phyloP scores from a whole-genome alignment of 306 rosid species.

The Arachis hypogaea region DNA sequence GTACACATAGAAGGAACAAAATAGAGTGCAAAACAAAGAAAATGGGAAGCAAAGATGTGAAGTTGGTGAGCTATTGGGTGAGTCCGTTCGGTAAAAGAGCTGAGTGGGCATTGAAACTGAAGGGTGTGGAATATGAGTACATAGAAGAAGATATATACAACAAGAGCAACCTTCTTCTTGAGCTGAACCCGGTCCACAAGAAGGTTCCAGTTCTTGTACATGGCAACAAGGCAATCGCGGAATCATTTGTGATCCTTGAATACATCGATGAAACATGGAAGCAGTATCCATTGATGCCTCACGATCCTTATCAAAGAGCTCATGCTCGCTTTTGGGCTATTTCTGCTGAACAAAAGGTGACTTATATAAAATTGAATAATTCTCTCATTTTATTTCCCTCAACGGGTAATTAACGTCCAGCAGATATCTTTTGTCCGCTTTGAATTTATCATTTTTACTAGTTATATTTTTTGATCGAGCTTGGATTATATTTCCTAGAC shows the following conservation, averaged over 20 bases:
- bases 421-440: too few species aligned
- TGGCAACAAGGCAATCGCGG: constrained; percentile 17
- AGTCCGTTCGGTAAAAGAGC: constrained; percentile 43
- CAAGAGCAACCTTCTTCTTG: constrained; percentile 40
- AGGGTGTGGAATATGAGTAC: constrained; percentile 38
- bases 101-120: constrained; percentile 42
- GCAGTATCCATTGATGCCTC: constrained; percentile 42
- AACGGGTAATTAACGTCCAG: too few species aligned
- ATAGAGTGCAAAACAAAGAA: neutral
- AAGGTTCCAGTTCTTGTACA: constrained; percentile 40
- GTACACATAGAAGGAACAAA: neutral
- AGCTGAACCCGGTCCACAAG: constrained; percentile 45
- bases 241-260: constrained; percentile 45
- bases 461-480: too few species aligned
- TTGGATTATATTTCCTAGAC: too few species aligned
- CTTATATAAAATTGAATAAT: neutral
- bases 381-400: too few species aligned
- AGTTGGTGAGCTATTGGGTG: constrained; percentile 36
- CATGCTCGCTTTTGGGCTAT: constrained; percentile 41
- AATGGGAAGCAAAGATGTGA: constrained; percentile 34
- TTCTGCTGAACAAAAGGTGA: constrained; percentile 38
- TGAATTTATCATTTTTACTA: too few species aligned
- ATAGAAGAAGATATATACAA: constrained; percentile 46
- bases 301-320: constrained; percentile 43
- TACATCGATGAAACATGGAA: constrained; percentile 42